Evolutionary conservation across 2,329 filamentous ascomycete genomes (phyloP), one percentile per base, ranked within the genome.

Genomic region (Diatrype stigma): DNA sequence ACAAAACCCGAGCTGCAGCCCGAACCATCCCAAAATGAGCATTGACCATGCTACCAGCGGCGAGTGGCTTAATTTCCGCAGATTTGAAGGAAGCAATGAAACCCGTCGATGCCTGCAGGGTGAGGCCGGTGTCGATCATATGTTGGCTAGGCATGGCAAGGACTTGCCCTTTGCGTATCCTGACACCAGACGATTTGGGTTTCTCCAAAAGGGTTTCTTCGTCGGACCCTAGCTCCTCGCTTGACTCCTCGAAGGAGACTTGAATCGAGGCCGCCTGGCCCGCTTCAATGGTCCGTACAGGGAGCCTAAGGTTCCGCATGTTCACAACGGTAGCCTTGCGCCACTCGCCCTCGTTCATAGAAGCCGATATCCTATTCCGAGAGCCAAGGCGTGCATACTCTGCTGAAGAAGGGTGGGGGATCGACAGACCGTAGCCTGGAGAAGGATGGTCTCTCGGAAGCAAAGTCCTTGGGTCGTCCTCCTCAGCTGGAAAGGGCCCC

Each of bases 211-310:
- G 42, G 38, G 59, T 60, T 51, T 53, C 54, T 16, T 23, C 14
- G 32, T 68, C 64, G 4, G 63, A 60, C 40, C 22, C 19, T 4
- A 58, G 45, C n/a, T 67, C 66, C 22, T 70, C 66, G 16, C 66
- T 54, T 2, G 69, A 60, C 4, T 70, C 63, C 30, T 79, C 73
- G n/a, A 87, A 78, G 2, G 87, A 78, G 47, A 97, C 75, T 0
- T 92, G 93, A 49, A 99, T 80, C 0, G 92, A 96, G 1, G 93
- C 94, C 6, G 93, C 91, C 69, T 99, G 93, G 10, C 90, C 90
- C 16, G 85, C 79, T 47, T 85, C 79, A 7, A 97, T 77, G 0
- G 79, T 82, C 45, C 84, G 82, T 0, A 96, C 91, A 0, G 93
- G 90, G 3, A 96, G 75, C 5, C 93, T 84, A 8, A 99, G 75